Evolutionary conservation across 2,329 filamentous ascomycete genomes (phyloP), one percentile per base, ranked within the genome.

Genomic region (Didymella pomorum): DNA sequence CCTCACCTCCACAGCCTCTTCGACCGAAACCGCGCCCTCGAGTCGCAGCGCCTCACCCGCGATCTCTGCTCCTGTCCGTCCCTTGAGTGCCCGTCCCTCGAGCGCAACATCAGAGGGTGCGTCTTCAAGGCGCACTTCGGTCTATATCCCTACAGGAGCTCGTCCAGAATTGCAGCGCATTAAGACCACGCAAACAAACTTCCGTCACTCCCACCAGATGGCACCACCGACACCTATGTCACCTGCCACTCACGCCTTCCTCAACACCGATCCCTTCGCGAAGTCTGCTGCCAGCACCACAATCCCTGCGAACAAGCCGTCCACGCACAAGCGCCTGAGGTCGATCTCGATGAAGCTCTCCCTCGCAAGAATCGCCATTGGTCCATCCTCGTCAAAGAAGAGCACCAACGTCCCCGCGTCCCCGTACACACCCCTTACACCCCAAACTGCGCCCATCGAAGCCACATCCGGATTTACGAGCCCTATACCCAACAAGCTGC

Each of bases 201-300:
- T 70, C 52, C 58, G 61, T 26, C 61, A 64, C 35, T 68, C 67
- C 7, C 62, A 68, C 25, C 60, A 66, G 39, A 47, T 62, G 8
- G 65, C 74, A 11, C 68, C 71, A 16, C 69, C 73, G 2, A 67
- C 71, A 12, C 72, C 73, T 8, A 74, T 73, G 21, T 44, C 75
- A 1, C 71, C 73, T 9, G 71, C 60, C 16, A 58, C 71, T 3
- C 72, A 75, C 25, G 65, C 74, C n/a, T 78, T 78, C 62, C 71
- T 78, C 44, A 74, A 65, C 52, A 75, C 73, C 9, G 76, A 78
- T 48, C 76, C 76, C 9, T 78, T 74, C 59, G 76, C 74, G 29
- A 75, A 64, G 51, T 62, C 70, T 2, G 72, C 61, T 16, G 68
- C 64, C 11, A 67, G 62, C 39, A 67, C 71, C 1, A 65, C 71